phyloP scores from a whole-genome alignment of 2,329 filamentous ascomycete genomes.

The Leptosphaerulina australis region DNA sequence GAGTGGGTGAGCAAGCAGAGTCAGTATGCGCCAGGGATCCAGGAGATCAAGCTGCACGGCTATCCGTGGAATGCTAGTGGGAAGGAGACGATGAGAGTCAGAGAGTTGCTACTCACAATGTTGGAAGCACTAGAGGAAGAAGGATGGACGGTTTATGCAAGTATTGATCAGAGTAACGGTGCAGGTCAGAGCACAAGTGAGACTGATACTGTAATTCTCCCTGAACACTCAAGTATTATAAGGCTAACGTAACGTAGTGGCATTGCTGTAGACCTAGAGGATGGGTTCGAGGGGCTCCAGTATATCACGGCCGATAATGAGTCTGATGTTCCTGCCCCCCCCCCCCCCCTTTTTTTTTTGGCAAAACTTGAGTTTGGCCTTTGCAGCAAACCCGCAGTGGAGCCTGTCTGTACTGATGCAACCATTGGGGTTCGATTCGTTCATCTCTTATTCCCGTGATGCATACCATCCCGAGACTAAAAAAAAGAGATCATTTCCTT shows the following conservation, averaged over 20 bases:
- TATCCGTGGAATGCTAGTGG: conserved; percentile 42
- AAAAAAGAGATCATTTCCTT: too few relatives aligned
- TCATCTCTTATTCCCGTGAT: too few relatives aligned
- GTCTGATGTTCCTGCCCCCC: too few relatives aligned
- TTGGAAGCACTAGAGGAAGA: conserved; percentile 45
- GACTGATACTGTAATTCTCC: conserved; percentile 28
- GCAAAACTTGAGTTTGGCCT: too few relatives aligned
- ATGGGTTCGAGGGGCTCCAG: conserved; percentile 29
- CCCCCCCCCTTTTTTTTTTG: too few relatives aligned
- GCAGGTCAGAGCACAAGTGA: conserved; percentile 25
- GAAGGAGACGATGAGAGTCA: conserved; percentile 46
- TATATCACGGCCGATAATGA: conserved; percentile 27
- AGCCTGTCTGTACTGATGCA: too few relatives aligned
- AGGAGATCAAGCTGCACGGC: conserved; percentile 46
- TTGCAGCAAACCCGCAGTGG: too few relatives aligned
- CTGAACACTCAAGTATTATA: neutral
- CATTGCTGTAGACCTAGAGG: conserved; percentile 30
- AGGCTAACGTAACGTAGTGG: conserved; percentile 21
- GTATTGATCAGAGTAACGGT: conserved; percentile 42
- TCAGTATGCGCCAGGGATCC: conserved; percentile 21
- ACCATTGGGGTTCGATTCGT: too few relatives aligned
- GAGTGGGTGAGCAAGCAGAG: conserved; percentile 19
- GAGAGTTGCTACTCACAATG: conserved; percentile 45
- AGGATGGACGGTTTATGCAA: conserved; percentile 51
- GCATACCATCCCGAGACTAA: too few relatives aligned